Evolutionary conservation across 768 basidiomycete genomes (phyloP), one percentile per base, ranked within the genome.

Genomic region (Candolleomyces aberdarensis): DNA sequence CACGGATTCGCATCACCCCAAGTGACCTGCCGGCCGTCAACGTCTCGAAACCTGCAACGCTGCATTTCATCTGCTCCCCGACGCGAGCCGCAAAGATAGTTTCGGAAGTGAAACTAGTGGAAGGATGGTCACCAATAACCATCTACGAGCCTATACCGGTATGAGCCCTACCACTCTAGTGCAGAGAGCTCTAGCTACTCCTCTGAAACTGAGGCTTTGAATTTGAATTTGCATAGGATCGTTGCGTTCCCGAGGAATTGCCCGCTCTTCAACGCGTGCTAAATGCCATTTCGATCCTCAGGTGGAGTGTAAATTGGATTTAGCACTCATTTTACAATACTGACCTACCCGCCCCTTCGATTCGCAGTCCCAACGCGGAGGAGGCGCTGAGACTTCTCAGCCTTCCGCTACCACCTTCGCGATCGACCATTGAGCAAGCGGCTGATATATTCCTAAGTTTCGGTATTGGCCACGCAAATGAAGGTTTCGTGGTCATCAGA

Each of bases 121-220:
- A 76, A 3, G 79, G 68, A 10, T 94, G 93, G 91, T 67, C 74
- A 8, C 89, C 94, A 5, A 75, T 76, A 49, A 80, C 84, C 1
- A 85, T 95, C 47, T 96, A 88, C 65, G 94, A 96, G 73, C 94
- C 94, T 1, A 90, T 94, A 63, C 93, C 92, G 60, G 92, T 93
- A 53, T 29, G 53, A 44, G 10, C 58, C 31, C 22, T 31, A 32
- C 41, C 6, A 51, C 39, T 13, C 32, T 41, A 1, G 26, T 26
- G 26, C 26, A 26, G 26, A 26, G 40, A 41, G 40, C 19, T 26
- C 22, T 56, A 20, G 56, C 41, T 54, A 19, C 31, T 14, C 39
- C 56, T 56, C 50, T 22, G 39, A 46, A 29, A 20, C 20, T 56
- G 41, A 31, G 26, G 26, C 26, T 26, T 26, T 26, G 26, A 26